Evolutionary conservation across 345 rosid species (phyloP).

Genomic region (Eucalyptus urophylla): DNA sequence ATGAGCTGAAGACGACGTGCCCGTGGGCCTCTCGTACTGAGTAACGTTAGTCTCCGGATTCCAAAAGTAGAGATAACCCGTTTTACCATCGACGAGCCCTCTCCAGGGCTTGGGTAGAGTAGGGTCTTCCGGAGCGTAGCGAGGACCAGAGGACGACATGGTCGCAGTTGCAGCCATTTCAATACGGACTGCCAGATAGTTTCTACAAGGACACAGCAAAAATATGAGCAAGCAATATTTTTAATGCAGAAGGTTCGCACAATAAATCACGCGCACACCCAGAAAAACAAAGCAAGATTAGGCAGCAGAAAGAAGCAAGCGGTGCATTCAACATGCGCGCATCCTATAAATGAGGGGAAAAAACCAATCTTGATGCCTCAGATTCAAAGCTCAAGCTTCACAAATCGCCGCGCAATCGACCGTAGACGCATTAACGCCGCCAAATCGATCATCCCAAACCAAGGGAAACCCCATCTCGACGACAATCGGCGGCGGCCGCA

Average conservation of each 20-base stretch:
- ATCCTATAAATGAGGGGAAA: background rate
- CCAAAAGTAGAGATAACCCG: conserved; percentile 93
- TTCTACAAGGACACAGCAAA: background rate
- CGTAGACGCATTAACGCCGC: background rate
- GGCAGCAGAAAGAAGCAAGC: background rate
- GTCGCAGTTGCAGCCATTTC: conserved; percentile 62
- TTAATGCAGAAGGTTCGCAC: background rate
- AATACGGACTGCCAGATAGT: background rate
- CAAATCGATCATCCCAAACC: background rate
- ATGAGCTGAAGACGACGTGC: conserved; percentile 15
- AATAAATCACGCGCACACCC: background rate
- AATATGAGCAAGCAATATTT: background rate
- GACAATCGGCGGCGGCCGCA: background rate
- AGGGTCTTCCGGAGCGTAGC: conserved; percentile 89
- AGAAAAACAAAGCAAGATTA: background rate
- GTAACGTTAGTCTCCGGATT: conserved; percentile 95
- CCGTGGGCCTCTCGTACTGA: conserved; percentile 73
- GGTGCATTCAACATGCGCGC: background rate
- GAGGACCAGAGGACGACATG: conserved; percentile 36
- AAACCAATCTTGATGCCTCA: background rate
- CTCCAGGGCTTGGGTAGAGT: conserved; percentile 97
- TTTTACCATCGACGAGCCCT: conserved; percentile 86
- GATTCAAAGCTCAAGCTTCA: background rate
- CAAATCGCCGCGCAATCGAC: background rate
- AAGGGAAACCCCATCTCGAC: background rate